Conservation (phyloP, 371 early-diverging fungal species). For the Mucor piriformis region DNA sequence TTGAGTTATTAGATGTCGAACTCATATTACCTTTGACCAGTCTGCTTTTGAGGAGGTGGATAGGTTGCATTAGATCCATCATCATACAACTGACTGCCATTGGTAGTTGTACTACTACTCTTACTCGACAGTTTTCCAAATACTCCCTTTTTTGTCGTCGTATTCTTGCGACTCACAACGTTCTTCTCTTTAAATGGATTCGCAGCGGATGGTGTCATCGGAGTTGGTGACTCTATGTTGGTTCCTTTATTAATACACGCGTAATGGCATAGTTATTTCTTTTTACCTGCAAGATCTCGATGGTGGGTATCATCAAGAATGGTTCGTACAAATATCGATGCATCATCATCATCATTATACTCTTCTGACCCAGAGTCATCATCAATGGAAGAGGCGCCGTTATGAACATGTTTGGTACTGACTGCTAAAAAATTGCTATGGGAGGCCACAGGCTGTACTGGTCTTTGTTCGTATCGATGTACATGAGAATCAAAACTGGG, state of each 20-base stretch:
- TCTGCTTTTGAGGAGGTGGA: conserved; percentile 29
- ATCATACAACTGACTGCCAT: conserved; percentile 21
- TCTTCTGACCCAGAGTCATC: conserved; percentile 26
- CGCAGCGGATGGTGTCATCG: conserved; percentile 9
- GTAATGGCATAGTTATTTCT: neutral
- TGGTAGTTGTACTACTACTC: conserved; percentile 13
- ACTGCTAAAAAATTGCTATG: conserved; percentile 18
- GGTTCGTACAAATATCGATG: conserved; percentile 4
- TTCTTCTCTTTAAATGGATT: conserved; percentile 14
- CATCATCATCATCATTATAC: conserved; percentile 22
- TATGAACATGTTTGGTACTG: conserved; percentile 1
- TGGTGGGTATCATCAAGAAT: neutral
- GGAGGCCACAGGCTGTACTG: conserved; percentile 7
- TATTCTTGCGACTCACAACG: neutral
- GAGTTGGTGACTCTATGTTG: conserved; percentile 15
- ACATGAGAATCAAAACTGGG: conserved; percentile 26
- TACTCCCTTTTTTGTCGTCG: conserved; percentile 2
- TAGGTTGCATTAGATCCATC: conserved; percentile 24
- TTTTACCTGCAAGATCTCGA: conserved; percentile 1
- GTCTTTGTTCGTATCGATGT: conserved; percentile 2
- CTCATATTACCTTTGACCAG: conserved; percentile 24
- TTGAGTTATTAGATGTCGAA: too few relatives aligned
- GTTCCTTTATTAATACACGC: neutral
- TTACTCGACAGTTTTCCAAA: conserved; percentile 9
- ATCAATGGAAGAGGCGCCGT: conserved; percentile 20